Conservation (phyloP, 1,284 basidiomycete genomes). For the Cryptococcus floricola region DNA sequence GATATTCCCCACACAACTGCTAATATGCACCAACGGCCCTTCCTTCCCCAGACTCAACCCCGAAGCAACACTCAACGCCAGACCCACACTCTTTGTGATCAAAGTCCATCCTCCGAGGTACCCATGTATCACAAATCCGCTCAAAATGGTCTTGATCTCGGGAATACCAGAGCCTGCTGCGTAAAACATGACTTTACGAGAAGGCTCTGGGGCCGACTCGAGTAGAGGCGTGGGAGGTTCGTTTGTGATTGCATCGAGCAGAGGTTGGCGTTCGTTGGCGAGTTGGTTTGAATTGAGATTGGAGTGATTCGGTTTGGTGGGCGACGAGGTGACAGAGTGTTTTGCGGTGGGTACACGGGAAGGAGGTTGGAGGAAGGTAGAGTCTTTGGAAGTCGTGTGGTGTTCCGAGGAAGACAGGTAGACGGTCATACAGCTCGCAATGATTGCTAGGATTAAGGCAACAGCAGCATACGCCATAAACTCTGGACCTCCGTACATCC, state of each 20-base stretch:
- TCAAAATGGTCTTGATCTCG: slow-evolving; percentile 94
- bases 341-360: slow-evolving; percentile 49
- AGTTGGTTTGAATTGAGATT: background rate
- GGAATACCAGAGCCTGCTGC: slow-evolving; percentile 95
- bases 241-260: slow-evolving; percentile 12
- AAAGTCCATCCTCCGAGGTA: slow-evolving; percentile 88
- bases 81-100: slow-evolving; percentile 84
- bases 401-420: slow-evolving; percentile 81
- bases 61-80: slow-evolving; percentile 85
- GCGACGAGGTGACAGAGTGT: background rate
- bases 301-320: slow-evolving; percentile 3
- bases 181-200: slow-evolving; percentile 74
- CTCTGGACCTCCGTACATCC: slow-evolving; percentile 49
- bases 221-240: slow-evolving; percentile 12
- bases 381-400: slow-evolving; percentile 82
- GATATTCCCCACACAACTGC: slow-evolving; percentile 91
- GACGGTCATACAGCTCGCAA: slow-evolving; percentile 76
- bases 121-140: slow-evolving; percentile 91
- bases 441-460: slow-evolving; percentile 57
- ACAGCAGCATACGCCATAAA: slow-evolving; percentile 70
- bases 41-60: slow-evolving; percentile 88
- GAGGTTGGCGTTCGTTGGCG: slow-evolving; percentile 22
- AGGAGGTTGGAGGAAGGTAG: slow-evolving; percentile 61
- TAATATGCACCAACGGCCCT: slow-evolving; percentile 95
- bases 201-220: slow-evolving; percentile 20